These are phyloP conservation scores for Ceratocystis colombiana DNA, from an alignment of 2,329 filamentous ascomycete species.

Conservation along the genomic window DNA sequence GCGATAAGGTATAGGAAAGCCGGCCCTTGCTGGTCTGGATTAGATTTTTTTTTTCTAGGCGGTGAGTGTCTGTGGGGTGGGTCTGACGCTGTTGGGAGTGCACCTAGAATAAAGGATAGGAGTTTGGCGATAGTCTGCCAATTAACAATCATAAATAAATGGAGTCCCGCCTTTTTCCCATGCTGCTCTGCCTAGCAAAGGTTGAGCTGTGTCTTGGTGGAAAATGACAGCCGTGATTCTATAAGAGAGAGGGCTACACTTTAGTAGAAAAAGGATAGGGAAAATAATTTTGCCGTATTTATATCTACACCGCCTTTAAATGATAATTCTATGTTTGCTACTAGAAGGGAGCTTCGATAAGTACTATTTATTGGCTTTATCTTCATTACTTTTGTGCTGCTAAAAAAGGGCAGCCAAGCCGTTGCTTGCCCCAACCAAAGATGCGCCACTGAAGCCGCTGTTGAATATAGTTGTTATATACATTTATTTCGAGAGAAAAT, in stretches of 20 bases:
- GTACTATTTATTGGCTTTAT: too few species aligned
- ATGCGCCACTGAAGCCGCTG: background rate
- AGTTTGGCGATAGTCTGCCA: background rate
- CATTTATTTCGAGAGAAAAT: background rate
- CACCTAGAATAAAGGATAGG: background rate
- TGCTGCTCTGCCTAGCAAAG: conserved; percentile 12
- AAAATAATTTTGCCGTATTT: conserved; percentile 15
- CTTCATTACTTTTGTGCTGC: too few species aligned
- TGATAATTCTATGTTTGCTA: background rate
- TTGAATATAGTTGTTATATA: background rate
- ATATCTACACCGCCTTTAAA: conserved; percentile 15
- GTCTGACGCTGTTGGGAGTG: background rate
- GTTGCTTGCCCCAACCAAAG: background rate
- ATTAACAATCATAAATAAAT: background rate
- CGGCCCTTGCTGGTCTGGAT: background rate
- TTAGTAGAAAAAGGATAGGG: background rate
- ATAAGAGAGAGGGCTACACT: conserved; percentile 11
- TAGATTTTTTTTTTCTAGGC: conserved; percentile 16
- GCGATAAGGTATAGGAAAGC: conserved; percentile 1
- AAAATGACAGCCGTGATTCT: background rate
- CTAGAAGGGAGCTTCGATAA: too few species aligned
- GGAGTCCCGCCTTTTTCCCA: background rate
- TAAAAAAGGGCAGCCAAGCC: background rate
- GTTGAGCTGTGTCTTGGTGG: background rate
- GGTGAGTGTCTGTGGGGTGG: conserved; percentile 5